phyloP scores from a whole-genome alignment of 768 basidiomycete species.

The Lactarius tabidus region DNA sequence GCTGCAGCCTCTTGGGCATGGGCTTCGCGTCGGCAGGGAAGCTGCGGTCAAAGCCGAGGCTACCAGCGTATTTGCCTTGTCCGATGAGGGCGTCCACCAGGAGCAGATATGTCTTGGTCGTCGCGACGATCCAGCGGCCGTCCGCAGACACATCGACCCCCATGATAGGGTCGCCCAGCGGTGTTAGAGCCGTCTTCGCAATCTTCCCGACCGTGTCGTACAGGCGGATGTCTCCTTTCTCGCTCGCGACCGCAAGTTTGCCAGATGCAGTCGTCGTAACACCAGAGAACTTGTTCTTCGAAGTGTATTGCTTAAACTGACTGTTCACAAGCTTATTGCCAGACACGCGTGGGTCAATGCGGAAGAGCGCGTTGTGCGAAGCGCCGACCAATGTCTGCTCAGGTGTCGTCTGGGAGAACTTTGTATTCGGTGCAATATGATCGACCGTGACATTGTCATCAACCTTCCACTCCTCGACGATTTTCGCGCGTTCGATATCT shows the following conservation, averaged over 20 bases:
- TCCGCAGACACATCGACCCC: conserved; percentile 93
- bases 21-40: conserved; percentile 96
- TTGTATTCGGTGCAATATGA: conserved; percentile 88
- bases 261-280: conserved; percentile 84
- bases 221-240: conserved; percentile 93
- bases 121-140: conserved; percentile 93
- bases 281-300: conserved; percentile 94
- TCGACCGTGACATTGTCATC: conserved; percentile 82
- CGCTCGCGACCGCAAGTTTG: conserved; percentile 87
- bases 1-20: conserved; percentile 79
- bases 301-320: conserved; percentile 93
- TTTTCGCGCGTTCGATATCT: conserved; percentile 92
- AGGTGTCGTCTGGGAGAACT: conserved; percentile 89
- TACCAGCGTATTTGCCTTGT: conserved; percentile 78
- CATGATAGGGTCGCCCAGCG: conserved; percentile 90
- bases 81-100: conserved; percentile 95
- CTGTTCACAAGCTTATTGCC: conserved; percentile 92
- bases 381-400: conserved; percentile 92
- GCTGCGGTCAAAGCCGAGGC: conserved; percentile 85
- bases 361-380: conserved; percentile 94
- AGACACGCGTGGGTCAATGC: conserved; percentile 91
- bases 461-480: conserved; percentile 99
- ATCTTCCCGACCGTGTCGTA: conserved; percentile 98
- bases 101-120: conserved; percentile 89
- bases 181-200: conserved; percentile 95